These are phyloP conservation scores for Paraphoma chrysanthemicola DNA, from an alignment of 2,329 filamentous ascomycete species.

Conservation along the genomic window DNA sequence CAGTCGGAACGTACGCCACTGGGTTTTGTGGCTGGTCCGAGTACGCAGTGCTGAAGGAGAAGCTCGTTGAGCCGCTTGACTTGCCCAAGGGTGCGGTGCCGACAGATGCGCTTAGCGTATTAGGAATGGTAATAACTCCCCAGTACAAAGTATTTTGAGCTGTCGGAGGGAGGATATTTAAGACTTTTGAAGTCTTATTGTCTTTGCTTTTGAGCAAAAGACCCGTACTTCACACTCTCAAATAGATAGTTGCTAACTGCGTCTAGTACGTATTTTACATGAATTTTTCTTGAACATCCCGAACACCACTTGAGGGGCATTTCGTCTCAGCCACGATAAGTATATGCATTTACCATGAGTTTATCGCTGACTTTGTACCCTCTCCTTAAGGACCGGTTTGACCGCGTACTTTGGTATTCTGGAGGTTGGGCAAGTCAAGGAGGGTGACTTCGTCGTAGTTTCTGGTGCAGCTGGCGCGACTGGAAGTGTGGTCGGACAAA, in stretches of 20 bases:
- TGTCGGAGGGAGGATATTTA: too few species aligned
- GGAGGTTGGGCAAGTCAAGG: constrained; percentile 70
- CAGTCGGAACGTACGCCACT: constrained; percentile 65
- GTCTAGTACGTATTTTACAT: too few species aligned
- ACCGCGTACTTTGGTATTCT: constrained; percentile 80
- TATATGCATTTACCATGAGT: too few species aligned
- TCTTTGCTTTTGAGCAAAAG: too few species aligned
- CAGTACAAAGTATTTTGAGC: too few species aligned
- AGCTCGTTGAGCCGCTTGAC: constrained; percentile 54
- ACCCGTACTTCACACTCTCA: too few species aligned
- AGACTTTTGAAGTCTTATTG: too few species aligned
- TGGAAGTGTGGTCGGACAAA: constrained; percentile 77
- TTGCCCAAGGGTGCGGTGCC: constrained; percentile 56
- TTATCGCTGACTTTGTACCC: too few species aligned
- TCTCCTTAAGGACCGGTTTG: constrained; percentile 62
- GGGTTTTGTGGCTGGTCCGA: constrained; percentile 69
- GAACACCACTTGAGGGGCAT: too few species aligned
- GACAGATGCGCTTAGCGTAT: constrained; percentile 61
- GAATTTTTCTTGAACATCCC: too few species aligned
- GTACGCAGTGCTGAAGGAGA: constrained; percentile 65
- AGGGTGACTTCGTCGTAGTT: constrained; percentile 78
- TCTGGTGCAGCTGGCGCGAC: constrained; percentile 81
- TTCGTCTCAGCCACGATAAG: too few species aligned
- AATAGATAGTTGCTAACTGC: too few species aligned
- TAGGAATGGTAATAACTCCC: constrained; percentile 55